These are phyloP conservation scores for Sistotremastrum suecicum DNA, from an alignment of 768 basidiomycete species.

Conservation along the genomic window DNA sequence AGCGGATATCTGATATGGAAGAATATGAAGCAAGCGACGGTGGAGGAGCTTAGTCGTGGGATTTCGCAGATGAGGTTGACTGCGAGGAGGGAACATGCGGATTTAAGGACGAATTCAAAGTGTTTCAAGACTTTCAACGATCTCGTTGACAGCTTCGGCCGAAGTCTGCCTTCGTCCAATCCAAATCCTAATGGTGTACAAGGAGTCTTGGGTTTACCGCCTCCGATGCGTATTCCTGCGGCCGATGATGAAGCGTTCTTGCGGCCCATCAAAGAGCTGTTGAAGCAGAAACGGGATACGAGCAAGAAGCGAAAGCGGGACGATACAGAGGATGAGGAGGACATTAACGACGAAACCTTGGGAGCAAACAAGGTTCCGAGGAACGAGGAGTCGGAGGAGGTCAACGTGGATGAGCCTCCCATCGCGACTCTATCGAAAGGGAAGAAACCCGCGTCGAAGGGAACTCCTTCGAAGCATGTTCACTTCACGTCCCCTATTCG, in stretches of 20 bases:
- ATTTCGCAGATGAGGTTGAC: background rate
- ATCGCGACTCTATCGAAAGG: too few species aligned
- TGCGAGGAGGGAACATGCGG: background rate
- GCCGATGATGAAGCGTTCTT: background rate
- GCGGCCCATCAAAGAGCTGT: too few species aligned
- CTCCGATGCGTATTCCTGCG: background rate
- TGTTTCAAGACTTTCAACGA: background rate
- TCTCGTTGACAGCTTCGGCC: background rate
- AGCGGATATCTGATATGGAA: conserved; percentile 5
- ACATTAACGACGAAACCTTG: background rate
- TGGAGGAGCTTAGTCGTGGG: conserved; percentile 3
- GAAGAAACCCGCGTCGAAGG: too few species aligned
- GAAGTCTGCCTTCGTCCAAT: too few species aligned
- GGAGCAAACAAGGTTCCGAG: too few species aligned
- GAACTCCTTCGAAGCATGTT: too few species aligned
- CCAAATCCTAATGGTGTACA: background rate
- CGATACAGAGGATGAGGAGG: background rate
- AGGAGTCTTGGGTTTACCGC: background rate
- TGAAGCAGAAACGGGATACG: too few species aligned
- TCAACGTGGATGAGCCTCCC: too few species aligned
- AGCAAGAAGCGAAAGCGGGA: background rate
- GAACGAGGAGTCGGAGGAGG: too few species aligned
- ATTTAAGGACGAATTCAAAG: too few species aligned
- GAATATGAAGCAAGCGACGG: conserved; percentile 1
- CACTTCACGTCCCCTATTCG: too few species aligned